Evolutionary conservation across 2,329 filamentous ascomycete species (phyloP), one percentile per base, ranked within the genome.

Genomic region (Clonostachys solani): DNA sequence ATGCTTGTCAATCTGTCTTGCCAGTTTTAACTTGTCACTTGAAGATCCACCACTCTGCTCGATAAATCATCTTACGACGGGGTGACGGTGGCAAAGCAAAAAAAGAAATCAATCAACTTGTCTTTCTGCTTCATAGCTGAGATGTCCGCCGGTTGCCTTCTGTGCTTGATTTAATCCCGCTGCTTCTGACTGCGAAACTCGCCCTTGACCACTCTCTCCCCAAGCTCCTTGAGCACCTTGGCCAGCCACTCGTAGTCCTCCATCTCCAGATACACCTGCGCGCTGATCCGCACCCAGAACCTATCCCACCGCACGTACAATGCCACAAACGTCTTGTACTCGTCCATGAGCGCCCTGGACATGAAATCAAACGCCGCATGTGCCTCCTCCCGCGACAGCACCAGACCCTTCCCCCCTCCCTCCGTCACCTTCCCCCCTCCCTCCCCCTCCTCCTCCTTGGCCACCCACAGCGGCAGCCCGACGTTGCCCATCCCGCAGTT

Each of bases 241-340:
- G 75, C 88, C 6, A 78, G 76, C 78, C 80, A 88, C 61, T 85
- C 80, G 59, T 94, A 96, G 64, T 96, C 91, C 12, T 74, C 74
- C 52, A 84, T 62, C 29, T 89, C 89, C 17, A 96, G 67, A 61
- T 92, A 97, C 0, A 94, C 78, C 72, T 96, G 90, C 15, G 81
- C 89, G 60, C 86, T 91, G 43, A 95, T 59, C 44, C 92, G 72
- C 0, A 77, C 73, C 87, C 87, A 96, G 61, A 84, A 78, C 46
- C 73, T 73, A 0, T 76, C 77, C 0, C 67, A 74, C 54, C 90
- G 82, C 10, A 75, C 64, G 48, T 82, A 81, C 4, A 87, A 60
- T 1, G 84, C 74, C 45, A 94, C 66, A 57, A 89, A 92, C 0
- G 90, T 94, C 46, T 83, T 75, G 61, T 83, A 79, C 16, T 85